Conservation (phyloP, 2,329 filamentous ascomycete species). For the Venturia oleaginea region DNA sequence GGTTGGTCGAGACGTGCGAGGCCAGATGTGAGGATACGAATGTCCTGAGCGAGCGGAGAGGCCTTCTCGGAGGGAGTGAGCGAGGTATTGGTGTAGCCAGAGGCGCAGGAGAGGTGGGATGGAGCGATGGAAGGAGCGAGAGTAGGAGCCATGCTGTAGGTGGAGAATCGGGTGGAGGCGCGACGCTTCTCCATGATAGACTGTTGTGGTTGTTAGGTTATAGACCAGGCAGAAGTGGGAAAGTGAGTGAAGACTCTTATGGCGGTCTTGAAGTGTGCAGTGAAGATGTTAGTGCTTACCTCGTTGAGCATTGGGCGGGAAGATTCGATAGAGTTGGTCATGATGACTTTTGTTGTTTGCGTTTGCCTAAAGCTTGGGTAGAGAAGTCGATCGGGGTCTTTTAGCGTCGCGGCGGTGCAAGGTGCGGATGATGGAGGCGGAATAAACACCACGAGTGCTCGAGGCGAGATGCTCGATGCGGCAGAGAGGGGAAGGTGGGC, state of each 20-base stretch:
- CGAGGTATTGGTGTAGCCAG: constrained; percentile 16
- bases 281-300: constrained; percentile 26
- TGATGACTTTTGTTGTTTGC: constrained; percentile 15
- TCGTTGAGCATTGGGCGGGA: constrained; percentile 32
- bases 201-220: constrained; percentile 4
- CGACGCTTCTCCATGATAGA: constrained; percentile 6
- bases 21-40: constrained; percentile 69
- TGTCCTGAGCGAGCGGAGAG: constrained; percentile 50
- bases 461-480: background rate
- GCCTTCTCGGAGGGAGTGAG: constrained; percentile 23
- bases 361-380: background rate
- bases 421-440: background rate
- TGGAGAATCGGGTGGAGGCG: constrained; percentile 35
- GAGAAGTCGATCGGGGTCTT: background rate
- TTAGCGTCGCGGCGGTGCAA: background rate
- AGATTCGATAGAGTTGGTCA: constrained; percentile 32
- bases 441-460: background rate
- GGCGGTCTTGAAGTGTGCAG: constrained; percentile 3
- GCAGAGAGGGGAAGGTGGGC: no score
- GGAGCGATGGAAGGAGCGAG: constrained; percentile 43
- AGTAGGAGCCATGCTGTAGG: constrained; percentile 42
- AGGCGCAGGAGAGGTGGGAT: constrained; percentile 29
- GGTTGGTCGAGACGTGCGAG: constrained; percentile 87
- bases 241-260: background rate
- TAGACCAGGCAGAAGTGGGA: background rate